phyloP scores from a whole-genome alignment of 352 stramenopile genomes.

The Phytophthora pluvialis region DNA sequence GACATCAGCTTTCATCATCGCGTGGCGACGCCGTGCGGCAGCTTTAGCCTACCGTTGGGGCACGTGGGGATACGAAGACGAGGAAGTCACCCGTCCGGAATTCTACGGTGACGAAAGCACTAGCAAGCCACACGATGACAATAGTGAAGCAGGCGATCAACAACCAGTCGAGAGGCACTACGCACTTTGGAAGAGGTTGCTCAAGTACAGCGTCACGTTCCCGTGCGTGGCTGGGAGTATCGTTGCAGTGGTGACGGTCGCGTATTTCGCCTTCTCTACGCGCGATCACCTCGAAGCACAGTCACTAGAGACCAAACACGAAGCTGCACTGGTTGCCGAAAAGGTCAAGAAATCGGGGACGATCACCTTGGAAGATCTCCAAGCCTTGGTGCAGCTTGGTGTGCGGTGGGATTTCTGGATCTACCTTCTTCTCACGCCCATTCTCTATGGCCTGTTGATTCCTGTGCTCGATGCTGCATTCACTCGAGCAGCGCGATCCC shows the following conservation, averaged over 20 bases:
- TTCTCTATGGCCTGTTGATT: constrained; percentile 88
- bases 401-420: constrained; percentile 85
- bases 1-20: constrained; percentile 89
- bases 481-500: constrained; percentile 79
- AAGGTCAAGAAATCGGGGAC: constrained; percentile 54
- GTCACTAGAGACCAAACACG: constrained; percentile 50
- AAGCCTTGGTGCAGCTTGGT: constrained; percentile 60
- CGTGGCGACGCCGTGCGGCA: constrained; percentile 82
- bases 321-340: constrained; percentile 51
- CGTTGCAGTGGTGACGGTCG: constrained; percentile 54
- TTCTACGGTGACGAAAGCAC: constrained; percentile 65
- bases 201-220: constrained; percentile 81
- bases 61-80: constrained; percentile 89
- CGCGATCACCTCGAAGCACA: constrained; percentile 76
- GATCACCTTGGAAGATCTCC: constrained; percentile 69
- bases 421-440: constrained; percentile 84
- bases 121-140: constrained; percentile 8
- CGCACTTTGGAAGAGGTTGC: constrained; percentile 69
- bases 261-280: constrained; percentile 76
- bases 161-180: constrained; percentile 49
- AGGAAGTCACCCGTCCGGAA: constrained; percentile 81
- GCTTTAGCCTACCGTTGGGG: constrained; percentile 90
- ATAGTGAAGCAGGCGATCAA: background rate
- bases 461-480: constrained; percentile 83
- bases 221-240: constrained; percentile 69